These are phyloP conservation scores for Neurospora sp. DNA, from an alignment of 495 filamentous ascomycete genomes.

Conservation along the genomic window DNA sequence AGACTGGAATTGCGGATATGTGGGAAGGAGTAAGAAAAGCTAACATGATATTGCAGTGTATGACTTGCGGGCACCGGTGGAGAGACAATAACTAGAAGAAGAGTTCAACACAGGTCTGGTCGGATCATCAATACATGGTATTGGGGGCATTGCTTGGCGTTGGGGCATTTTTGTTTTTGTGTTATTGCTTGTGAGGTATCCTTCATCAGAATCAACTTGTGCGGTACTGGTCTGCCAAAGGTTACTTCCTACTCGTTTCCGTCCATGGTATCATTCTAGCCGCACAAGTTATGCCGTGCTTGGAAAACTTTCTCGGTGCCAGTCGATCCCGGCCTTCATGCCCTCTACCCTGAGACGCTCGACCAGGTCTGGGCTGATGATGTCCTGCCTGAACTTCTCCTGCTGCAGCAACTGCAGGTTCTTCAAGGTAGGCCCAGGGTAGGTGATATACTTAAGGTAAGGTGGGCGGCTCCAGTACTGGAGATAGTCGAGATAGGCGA, in stretches of 20 bases:
- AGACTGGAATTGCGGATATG: slow-evolving; percentile 4
- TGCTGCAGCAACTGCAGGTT: slow-evolving; percentile 75
- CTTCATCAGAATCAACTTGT: not conserved
- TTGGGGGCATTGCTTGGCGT: slow-evolving; percentile 16
- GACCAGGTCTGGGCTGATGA: slow-evolving; percentile 64
- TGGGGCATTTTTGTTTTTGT: slow-evolving; percentile 8
- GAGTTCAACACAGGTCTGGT: not conserved
- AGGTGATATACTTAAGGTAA: slow-evolving; percentile 70
- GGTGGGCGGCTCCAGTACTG: slow-evolving; percentile 77
- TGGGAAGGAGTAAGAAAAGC: not conserved
- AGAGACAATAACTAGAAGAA: slow-evolving; percentile 38
- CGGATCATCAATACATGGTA: slow-evolving; percentile 8
- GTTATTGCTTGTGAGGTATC: slow-evolving; percentile 4
- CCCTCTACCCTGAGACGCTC: slow-evolving; percentile 50
- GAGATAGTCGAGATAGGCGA: slow-evolving; percentile 74
- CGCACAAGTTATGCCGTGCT: not conserved
- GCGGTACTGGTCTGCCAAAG: not conserved
- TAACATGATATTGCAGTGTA: slow-evolving; percentile 37
- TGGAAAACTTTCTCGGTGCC: slow-evolving; percentile 29
- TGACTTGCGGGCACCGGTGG: slow-evolving; percentile 48
- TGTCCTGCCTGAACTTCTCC: slow-evolving; percentile 71
- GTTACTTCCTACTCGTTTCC: not conserved
- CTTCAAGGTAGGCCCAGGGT: slow-evolving; percentile 74
- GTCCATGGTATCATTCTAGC: not conserved
- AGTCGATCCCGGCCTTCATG: slow-evolving; percentile 38